A percentile compares a stretch with the other conserved stretches of the same genome.
Evolutionary conservation across 441 rosid genomes (phyloP).

Genomic region (Pelargonium citronellum): DNA sequence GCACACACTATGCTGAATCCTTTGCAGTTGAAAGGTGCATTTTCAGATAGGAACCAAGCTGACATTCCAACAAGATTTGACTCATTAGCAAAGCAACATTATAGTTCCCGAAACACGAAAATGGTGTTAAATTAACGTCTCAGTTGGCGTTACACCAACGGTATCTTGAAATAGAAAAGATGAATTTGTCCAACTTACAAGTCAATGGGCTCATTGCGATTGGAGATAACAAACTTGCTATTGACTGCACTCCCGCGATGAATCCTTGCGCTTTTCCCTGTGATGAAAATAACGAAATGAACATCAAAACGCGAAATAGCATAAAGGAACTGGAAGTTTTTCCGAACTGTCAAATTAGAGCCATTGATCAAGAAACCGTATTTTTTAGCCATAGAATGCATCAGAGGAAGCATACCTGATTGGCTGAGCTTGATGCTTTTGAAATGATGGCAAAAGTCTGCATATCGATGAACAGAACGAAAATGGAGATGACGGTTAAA

Average conservation of each 20-base stretch:
- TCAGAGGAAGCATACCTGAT: constrained; percentile 19
- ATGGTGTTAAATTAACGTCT: too few species aligned
- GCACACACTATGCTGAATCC: constrained; percentile 21
- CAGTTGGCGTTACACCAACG: too few species aligned
- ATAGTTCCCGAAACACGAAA: too few species aligned
- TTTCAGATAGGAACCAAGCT: not conserved
- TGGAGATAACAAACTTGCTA: constrained; percentile 26
- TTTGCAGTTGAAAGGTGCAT: constrained; percentile 29
- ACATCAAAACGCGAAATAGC: too few species aligned
- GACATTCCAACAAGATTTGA: too few species aligned
- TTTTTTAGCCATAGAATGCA: too few species aligned
- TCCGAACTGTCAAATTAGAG: too few species aligned
- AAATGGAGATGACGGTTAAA: too few species aligned
- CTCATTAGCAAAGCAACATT: too few species aligned
- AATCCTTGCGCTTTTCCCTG: constrained; percentile 12
- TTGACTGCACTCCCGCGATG: constrained; percentile 18
- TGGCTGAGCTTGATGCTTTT: constrained; percentile 24
- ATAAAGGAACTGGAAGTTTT: too few species aligned
- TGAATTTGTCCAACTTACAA: constrained; percentile 8
- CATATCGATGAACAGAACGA: constrained; percentile 3
- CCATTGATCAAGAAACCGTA: not conserved
- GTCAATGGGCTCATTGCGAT: constrained; percentile 29
- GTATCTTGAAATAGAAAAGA: not conserved
- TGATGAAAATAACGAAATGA: not conserved
- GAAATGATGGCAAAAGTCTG: constrained; percentile 27